These are phyloP conservation scores for Rhododendron kiyosumense DNA, from an alignment of 148 eudicot species.

Conservation along the genomic window DNA sequence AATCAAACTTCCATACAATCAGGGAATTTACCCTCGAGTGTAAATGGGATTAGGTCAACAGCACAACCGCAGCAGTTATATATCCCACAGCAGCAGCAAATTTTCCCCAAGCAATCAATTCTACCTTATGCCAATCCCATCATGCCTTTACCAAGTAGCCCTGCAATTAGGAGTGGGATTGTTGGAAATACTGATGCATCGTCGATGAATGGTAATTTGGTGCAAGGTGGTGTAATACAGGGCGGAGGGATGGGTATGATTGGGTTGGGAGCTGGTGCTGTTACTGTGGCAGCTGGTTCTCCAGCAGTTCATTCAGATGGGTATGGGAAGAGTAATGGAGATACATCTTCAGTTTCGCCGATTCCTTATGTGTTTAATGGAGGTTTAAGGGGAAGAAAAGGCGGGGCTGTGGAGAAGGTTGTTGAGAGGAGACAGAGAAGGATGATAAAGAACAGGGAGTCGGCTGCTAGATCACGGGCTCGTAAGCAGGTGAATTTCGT, in stretches of 20 bases:
- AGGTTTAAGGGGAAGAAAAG: slow-evolving; percentile 59
- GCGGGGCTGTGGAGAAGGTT: slow-evolving; percentile 63
- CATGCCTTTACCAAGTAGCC: slow-evolving; percentile 41
- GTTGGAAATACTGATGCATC: slow-evolving; percentile 39
- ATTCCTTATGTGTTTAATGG: slow-evolving; percentile 75
- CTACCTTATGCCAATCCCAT: slow-evolving; percentile 46
- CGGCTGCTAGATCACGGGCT: slow-evolving; percentile 95
- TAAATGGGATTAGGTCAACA: slow-evolving; percentile 51
- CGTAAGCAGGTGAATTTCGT: slow-evolving; percentile 75
- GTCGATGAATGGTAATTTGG: slow-evolving; percentile 38
- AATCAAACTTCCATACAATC: slow-evolving; percentile 43
- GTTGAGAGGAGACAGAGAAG: slow-evolving; percentile 93
- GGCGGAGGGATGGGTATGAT: slow-evolving; percentile 60
- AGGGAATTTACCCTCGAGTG: slow-evolving; percentile 56
- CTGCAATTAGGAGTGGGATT: slow-evolving; percentile 50
- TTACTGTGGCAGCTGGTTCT: slow-evolving; percentile 54
- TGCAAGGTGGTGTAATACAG: slow-evolving; percentile 33
- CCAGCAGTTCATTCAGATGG: slow-evolving; percentile 83
- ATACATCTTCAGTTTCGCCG: slow-evolving; percentile 71
- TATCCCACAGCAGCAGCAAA: slow-evolving; percentile 33
- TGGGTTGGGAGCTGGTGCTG: slow-evolving; percentile 49
- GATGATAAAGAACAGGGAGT: slow-evolving; percentile 91
- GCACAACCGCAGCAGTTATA: slow-evolving; percentile 29
- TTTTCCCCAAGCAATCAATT: slow-evolving; percentile 63
- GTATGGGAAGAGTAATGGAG: slow-evolving; percentile 71